Conservation (phyloP, 2,329 filamentous ascomycete genomes). For the Pseudogymnoascus sp. region DNA sequence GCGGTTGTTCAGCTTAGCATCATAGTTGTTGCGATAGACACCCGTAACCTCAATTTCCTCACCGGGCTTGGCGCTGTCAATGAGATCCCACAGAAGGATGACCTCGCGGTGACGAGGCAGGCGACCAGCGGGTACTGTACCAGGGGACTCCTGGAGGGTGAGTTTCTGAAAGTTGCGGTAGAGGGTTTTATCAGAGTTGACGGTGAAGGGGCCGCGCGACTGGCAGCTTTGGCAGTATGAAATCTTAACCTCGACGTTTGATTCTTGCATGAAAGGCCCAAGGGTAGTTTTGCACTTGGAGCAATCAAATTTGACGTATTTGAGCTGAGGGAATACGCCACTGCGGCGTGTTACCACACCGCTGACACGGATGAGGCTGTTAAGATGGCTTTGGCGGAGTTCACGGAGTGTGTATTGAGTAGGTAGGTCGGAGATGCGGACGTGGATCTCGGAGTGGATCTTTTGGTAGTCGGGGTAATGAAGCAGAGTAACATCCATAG, state of each 20-base stretch:
- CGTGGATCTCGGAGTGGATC: conserved; percentile 96
- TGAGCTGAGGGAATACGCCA: conserved; percentile 94
- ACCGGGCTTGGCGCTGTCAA: conserved; percentile 92
- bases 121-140: conserved; percentile 91
- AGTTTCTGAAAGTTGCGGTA: conserved; percentile 99
- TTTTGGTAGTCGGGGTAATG: conserved; percentile 97
- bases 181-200: conserved; percentile 96
- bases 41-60: conserved; percentile 97
- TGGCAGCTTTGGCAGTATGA: conserved; percentile 96
- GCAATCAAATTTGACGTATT: conserved; percentile 98
- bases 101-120: conserved; percentile 90
- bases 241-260: conserved; percentile 91
- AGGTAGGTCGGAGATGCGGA: conserved; percentile 90
- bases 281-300: conserved; percentile 85
- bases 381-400: conserved; percentile 88
- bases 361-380: conserved; percentile 88
- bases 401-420: conserved; percentile 93
- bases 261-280: conserved; percentile 95
- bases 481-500: conserved; percentile 90
- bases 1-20: conserved; percentile 94
- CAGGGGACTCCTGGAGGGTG: conserved; percentile 92
- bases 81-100: conserved; percentile 91
- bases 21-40: conserved; percentile 96
- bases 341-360: conserved; percentile 91
- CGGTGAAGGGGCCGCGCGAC: conserved; percentile 84